Percentiles rank a stretch among this genome's conserved stretches.
These are phyloP conservation scores for Annulohypoxylon nitens DNA, from an alignment of 495 filamentous ascomycete genomes.

Conservation along the genomic window DNA sequence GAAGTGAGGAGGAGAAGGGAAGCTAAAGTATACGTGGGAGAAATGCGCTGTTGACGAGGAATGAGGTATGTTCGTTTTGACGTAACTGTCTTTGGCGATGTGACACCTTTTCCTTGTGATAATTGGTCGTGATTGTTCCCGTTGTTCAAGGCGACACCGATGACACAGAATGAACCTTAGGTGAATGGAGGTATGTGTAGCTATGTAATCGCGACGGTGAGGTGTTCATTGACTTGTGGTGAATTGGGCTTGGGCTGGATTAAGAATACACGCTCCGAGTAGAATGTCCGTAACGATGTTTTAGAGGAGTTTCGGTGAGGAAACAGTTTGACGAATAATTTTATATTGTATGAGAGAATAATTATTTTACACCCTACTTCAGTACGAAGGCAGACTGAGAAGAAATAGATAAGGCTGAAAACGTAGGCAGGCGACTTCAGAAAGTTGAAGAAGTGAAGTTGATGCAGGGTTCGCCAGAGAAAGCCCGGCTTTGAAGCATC, in stretches of 20 bases:
- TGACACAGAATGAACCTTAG: neutral
- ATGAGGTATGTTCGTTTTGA: neutral
- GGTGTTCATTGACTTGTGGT: neutral
- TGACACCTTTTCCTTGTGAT: neutral
- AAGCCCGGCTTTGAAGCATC: constrained; percentile 21
- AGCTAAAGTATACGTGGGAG: neutral
- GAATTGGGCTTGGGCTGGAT: neutral
- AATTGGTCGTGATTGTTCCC: neutral
- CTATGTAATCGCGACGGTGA: constrained; percentile 9
- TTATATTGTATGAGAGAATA: neutral
- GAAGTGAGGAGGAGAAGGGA: neutral
- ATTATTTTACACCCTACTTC: constrained; percentile 3
- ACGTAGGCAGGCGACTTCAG: constrained; percentile 6
- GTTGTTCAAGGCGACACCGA: neutral
- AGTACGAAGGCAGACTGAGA: neutral
- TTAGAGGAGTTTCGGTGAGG: neutral
- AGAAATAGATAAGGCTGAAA: neutral
- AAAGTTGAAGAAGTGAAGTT: constrained; percentile 24
- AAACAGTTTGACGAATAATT: neutral
- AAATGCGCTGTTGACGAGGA: constrained; percentile 4
- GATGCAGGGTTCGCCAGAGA: constrained; percentile 18
- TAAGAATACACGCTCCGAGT: constrained; percentile 2
- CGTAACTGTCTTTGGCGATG: neutral
- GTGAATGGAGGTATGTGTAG: neutral
- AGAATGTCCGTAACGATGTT: neutral